Percentiles rank a stretch among this genome's conserved stretches.
Evolutionary conservation across 2,329 filamentous ascomycete species (phyloP).

Genomic region (Colletotrichum australisinense): DNA sequence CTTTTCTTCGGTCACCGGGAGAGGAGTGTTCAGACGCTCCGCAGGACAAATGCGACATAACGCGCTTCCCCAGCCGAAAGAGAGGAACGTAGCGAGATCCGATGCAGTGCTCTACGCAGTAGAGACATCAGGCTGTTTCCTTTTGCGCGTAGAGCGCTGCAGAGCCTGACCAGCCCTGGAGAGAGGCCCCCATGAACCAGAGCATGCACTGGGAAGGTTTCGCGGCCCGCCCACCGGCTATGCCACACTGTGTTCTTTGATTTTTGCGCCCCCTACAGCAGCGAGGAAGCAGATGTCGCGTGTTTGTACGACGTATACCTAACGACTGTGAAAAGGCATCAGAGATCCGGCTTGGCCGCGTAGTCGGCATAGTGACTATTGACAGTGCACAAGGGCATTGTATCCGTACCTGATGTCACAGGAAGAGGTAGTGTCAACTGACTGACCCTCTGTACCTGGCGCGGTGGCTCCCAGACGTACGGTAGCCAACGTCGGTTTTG

Average conservation of each 20-base stretch:
- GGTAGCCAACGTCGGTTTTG: background rate
- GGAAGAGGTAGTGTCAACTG: conserved; percentile 17
- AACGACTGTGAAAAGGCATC: background rate
- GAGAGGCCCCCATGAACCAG: background rate
- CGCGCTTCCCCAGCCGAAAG: conserved; percentile 4
- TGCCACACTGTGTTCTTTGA: background rate
- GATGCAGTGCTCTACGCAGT: background rate
- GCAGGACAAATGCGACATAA: conserved; percentile 14
- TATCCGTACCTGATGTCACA: background rate
- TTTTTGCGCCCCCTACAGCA: background rate
- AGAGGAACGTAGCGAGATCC: conserved; percentile 1
- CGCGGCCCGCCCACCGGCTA: background rate
- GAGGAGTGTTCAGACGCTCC: conserved; percentile 19
- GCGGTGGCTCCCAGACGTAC: too few species aligned
- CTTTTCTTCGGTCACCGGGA: conserved; percentile 32
- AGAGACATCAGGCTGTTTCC: background rate
- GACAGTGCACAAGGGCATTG: conserved; percentile 14
- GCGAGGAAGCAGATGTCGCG: background rate
- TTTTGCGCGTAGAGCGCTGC: background rate
- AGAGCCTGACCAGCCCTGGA: background rate
- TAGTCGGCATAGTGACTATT: background rate
- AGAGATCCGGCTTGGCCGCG: conserved; percentile 18
- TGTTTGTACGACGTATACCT: background rate
- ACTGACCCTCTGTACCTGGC: background rate
- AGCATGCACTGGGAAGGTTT: background rate